Evolutionary conservation across 257 asterid genomes (phyloP).

Genomic region (Prunella vulgaris): DNA sequence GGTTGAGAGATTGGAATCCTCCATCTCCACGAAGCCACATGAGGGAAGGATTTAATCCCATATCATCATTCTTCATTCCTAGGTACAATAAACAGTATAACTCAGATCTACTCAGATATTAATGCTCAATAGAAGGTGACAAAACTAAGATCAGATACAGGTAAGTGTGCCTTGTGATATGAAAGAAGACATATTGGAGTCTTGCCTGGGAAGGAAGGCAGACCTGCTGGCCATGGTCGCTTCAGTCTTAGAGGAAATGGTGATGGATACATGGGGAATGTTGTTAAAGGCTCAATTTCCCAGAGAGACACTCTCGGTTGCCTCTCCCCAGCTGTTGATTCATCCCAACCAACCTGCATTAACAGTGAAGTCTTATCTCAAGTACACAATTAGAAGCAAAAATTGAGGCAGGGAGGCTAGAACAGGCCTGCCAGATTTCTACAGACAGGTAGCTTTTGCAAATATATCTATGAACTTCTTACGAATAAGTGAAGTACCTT

Average conservation of each 20-base stretch:
- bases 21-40: slow-evolving; percentile 59
- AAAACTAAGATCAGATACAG: background rate
- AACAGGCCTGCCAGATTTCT: too few species aligned
- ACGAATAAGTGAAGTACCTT: slow-evolving; percentile 40
- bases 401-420: background rate
- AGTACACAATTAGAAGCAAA: background rate
- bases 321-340: slow-evolving; percentile 77
- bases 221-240: slow-evolving; percentile 75
- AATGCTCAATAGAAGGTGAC: background rate
- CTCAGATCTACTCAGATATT: background rate
- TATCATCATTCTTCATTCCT: slow-evolving; percentile 59
- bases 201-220: slow-evolving; percentile 57
- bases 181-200: background rate
- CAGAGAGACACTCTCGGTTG: slow-evolving; percentile 81
- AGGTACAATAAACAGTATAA: background rate
- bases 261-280: slow-evolving; percentile 76
- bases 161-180: too few species aligned
- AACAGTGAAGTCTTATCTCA: background rate
- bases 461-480: background rate
- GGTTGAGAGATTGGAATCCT: slow-evolving; percentile 53
- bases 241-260: slow-evolving; percentile 60
- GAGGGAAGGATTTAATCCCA: slow-evolving; percentile 55
- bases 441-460: background rate
- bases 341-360: slow-evolving; percentile 85
- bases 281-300: slow-evolving; percentile 80